Evolutionary conservation across 106 monocot genomes (phyloP).

Genomic region (Acorus gramineus): DNA sequence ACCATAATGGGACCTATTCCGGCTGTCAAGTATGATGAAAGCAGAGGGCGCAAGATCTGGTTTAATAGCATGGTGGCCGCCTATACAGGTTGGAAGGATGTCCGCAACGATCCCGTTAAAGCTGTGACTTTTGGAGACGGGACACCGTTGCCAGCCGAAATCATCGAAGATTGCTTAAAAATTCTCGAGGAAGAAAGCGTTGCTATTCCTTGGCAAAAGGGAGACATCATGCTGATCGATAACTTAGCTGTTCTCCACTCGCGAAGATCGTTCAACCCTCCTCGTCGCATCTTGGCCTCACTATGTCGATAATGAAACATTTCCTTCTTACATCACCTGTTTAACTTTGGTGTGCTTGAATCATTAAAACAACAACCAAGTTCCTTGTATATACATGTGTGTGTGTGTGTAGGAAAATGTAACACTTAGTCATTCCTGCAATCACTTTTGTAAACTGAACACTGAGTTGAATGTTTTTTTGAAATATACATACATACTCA

Average conservation of each 20-base stretch:
- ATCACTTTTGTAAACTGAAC: no score
- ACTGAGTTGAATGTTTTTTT: no score
- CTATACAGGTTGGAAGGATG: conserved; percentile 74
- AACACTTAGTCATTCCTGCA: no score
- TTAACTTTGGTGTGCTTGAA: no score
- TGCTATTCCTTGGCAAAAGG: conserved; percentile 76
- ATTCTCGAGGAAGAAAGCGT: conserved; percentile 69
- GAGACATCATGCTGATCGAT: conserved; percentile 72
- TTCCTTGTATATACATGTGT: no score
- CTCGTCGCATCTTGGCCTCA: conserved; percentile 77
- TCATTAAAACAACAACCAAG: no score
- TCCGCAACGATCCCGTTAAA: conserved; percentile 50
- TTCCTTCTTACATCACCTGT: no score
- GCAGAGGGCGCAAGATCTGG: conserved; percentile 66
- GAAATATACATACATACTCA: no score
- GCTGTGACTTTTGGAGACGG: conserved; percentile 79
- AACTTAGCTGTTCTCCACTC: conserved; percentile 81
- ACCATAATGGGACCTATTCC: conserved; percentile 75
- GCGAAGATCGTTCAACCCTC: conserved; percentile 59
- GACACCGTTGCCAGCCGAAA: conserved; percentile 44
- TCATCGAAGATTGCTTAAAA: conserved; percentile 54
- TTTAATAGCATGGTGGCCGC: conserved; percentile 85
- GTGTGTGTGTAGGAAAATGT: no score
- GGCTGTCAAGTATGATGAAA: conserved; percentile 48
- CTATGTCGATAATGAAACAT: conserved; percentile 38